phyloP scores from a whole-genome alignment of 208 protist genomes.

The Crithidia sp. region DNA sequence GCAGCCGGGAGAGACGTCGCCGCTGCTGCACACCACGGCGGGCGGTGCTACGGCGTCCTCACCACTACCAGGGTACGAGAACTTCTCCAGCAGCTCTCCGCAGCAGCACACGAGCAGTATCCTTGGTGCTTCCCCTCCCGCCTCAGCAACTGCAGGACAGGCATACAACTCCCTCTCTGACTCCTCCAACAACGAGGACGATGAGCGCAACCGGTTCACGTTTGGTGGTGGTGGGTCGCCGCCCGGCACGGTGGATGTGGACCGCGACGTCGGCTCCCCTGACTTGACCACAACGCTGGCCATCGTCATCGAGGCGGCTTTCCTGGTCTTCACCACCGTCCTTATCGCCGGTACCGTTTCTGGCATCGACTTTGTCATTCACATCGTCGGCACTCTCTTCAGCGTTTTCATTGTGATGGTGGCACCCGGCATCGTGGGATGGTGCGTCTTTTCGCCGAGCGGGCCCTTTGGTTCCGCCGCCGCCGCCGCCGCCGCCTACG shows the following conservation, averaged over 20 bases:
- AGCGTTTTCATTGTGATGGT: slow-evolving; percentile 70
- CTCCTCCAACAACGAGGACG: neutral
- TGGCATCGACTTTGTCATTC: slow-evolving; percentile 74
- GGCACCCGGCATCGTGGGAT: slow-evolving; percentile 57
- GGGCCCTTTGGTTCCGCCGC: slow-evolving; percentile 26
- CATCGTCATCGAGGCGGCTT: slow-evolving; percentile 66
- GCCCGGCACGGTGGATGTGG: slow-evolving; percentile 32
- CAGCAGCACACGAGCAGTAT: neutral
- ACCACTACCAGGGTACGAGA: slow-evolving; percentile 18
- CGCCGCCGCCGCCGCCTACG: slow-evolving; percentile 8
- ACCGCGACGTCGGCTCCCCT: slow-evolving; percentile 71
- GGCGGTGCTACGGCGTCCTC: neutral
- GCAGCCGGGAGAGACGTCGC: slow-evolving; percentile 16
- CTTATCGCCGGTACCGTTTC: slow-evolving; percentile 50
- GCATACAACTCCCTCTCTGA: neutral
- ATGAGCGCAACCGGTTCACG: neutral
- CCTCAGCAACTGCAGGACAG: neutral
- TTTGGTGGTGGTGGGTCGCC: neutral
- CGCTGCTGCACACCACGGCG: slow-evolving; percentile 12
- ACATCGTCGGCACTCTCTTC: slow-evolving; percentile 66
- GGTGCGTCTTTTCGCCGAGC: slow-evolving; percentile 51
- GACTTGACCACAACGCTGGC: slow-evolving; percentile 72
- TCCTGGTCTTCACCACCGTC: slow-evolving; percentile 57
- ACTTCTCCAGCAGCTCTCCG: slow-evolving; percentile 15
- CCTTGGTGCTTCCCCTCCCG: neutral